Evolutionary conservation across 1,139 yeast species (phyloP), one percentile per base, ranked within the genome.

Genomic region (Yamadazyma aaseri): DNA sequence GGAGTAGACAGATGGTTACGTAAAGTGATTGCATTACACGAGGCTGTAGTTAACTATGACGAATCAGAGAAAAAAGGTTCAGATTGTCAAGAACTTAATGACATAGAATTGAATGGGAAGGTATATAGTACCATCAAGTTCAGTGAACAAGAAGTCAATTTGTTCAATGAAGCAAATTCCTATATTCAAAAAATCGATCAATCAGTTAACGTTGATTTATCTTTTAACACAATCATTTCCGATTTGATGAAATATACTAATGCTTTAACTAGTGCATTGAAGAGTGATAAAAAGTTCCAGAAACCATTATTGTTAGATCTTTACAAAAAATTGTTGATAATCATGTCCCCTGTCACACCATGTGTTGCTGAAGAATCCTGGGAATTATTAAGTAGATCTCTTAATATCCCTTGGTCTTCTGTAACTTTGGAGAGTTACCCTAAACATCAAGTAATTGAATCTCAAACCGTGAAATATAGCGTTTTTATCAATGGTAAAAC

Each of bases 1-100:
- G 98, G 98, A 3, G 73, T 85, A 24, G 86, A 86, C 50, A 71
- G 97, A 41, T 92, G 97, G 97, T 58, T 92, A 29, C 70, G 71
- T 23, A 78, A 79, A 41, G 78, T 89, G 3, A 44, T 81, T 7
- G 53, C 55, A n/a, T 44, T 81, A 20, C 56, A 65, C n/a, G 59
- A 54, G 1, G 26, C 33, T 1, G 38, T 58, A 17, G 17, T 34
- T 5, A 27, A 17, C 10, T 40, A 23, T 26, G 32, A 12, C 32
- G 17, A 20, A 3, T 13, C 18, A 2, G 28, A 26, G 13, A 36
- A 3, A 32, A 27, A 18, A 2, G 21, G 6, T 25, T 25, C 3
- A 16, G 28, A 4, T 9, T 26, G 17, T 17, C 35, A 15, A 10
- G 16, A 28, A 7, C 39, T 32, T 27, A 11, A 44, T 1, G 44